A percentile compares a stretch with the other conserved stretches of the same genome.
phyloP scores from a whole-genome alignment of 139 green algal species.

The Auxenochlorella pyrenoidosa region DNA sequence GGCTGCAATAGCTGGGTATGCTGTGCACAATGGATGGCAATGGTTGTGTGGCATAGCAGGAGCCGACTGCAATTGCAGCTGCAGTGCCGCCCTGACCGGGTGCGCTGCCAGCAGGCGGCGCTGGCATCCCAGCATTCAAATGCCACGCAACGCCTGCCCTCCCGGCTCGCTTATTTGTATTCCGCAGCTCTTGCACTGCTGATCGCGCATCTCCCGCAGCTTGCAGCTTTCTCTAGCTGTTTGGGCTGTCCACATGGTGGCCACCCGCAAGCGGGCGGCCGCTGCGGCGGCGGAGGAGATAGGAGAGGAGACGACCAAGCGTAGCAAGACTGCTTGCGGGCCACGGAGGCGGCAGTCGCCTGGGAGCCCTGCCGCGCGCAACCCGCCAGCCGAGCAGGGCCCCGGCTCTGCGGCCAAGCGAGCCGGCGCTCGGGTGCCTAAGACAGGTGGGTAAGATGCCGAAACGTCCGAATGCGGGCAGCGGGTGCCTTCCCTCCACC shows the following conservation, averaged over 20 bases:
- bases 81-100: too few relatives aligned
- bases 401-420: not conserved
- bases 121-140: too few relatives aligned
- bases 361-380: not conserved
- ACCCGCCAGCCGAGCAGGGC: not conserved
- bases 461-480: not conserved
- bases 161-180: too few relatives aligned
- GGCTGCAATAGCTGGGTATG: too few relatives aligned
- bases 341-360: not conserved
- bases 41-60: too few relatives aligned
- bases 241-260: not conserved
- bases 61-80: too few relatives aligned
- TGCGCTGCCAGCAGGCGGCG: too few relatives aligned
- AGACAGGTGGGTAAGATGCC: constrained; percentile 10
- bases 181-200: too few relatives aligned
- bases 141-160: too few relatives aligned
- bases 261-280: constrained; percentile 16
- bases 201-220: too few relatives aligned
- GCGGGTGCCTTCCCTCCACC: not conserved
- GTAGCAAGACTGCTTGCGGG: not conserved
- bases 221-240: not conserved
- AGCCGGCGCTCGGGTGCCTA: not conserved
- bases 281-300: not conserved
- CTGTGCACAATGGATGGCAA: too few relatives aligned
- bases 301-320: not conserved